Evolutionary conservation across 371 early-diverging fungal genomes (phyloP), one percentile per base, ranked within the genome.

Genomic region (Parasitella parasitica): DNA sequence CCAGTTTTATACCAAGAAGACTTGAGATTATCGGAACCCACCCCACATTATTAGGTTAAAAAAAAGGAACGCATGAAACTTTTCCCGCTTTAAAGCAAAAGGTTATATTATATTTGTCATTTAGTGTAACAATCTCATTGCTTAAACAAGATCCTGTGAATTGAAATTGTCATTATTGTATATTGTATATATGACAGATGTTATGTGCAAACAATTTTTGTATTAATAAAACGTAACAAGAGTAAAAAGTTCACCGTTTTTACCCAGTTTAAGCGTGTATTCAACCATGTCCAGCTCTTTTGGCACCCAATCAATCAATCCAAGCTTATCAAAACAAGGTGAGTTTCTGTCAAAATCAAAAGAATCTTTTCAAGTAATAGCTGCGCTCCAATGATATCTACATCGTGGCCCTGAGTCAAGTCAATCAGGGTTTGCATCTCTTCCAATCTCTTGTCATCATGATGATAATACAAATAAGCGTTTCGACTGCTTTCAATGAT

Each of bases 401-500:
- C 64, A 39, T 72, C 59, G 22, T 74, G 64, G 0, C 78, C 78
- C 38, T 61, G 53, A 0, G 81, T 78, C 12, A 76, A 41, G 57
- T 78, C 81, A 5, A 78, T 54, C 24, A 81, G 35, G 1, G 78
- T 75, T 28, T 83, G 83, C 24, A 34, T 26, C 49, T 77, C 78
- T n/a, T 61, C 18, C 13, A 39, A 38, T 5, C 68, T 49, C 26
- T 69, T 68, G 24, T 75, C 72, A 2, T 64, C 66, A 46, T 76
- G 76, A 15, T 78, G 82, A 54, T 73, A 78, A 49, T 93, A 94
- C 2, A 92, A 69, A 69, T 88, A 92, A 26, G 88, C 76, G 32
- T 87, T 86, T 13, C 90, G 78, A 50, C 77, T 86, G 30, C 86
- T 74, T 72, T 93, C 94, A 3, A 87, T 83, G 55, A 93, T 79